A percentile compares a stretch with the other conserved stretches of the same genome.
These are phyloP conservation scores for Phytophthora lateralis DNA, from an alignment of 352 stramenopile genomes.

Conservation along the genomic window DNA sequence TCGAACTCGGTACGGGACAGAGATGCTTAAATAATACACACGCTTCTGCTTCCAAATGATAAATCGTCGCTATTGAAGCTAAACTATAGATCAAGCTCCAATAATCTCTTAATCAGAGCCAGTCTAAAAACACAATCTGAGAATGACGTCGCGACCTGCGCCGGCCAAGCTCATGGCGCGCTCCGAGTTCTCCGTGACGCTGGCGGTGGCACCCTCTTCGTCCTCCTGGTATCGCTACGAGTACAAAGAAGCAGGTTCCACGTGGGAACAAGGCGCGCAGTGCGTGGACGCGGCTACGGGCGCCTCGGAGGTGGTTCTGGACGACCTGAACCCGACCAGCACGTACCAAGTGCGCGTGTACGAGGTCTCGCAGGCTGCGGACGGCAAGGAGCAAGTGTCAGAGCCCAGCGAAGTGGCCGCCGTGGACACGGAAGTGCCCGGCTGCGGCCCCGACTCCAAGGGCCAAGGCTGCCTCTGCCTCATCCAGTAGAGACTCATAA, in stretches of 20 bases:
- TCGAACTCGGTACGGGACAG: too few species aligned
- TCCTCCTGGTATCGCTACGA: slow-evolving; percentile 65
- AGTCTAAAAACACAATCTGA: not conserved
- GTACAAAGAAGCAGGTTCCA: slow-evolving; percentile 66
- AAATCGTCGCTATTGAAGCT: too few species aligned
- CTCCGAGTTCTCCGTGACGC: slow-evolving; percentile 84
- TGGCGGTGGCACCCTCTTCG: slow-evolving; percentile 47
- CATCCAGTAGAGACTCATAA: slow-evolving; percentile 44
- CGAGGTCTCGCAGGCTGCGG: slow-evolving; percentile 43
- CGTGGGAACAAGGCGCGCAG: slow-evolving; percentile 41
- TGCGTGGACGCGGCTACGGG: slow-evolving; percentile 47
- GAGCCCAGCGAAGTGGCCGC: slow-evolving; percentile 72
- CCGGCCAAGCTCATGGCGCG: slow-evolving; percentile 76
- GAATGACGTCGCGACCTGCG: slow-evolving; percentile 37
- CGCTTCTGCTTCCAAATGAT: not conserved
- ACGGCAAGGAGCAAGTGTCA: slow-evolving; percentile 54
- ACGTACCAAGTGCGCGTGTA: slow-evolving; percentile 88
- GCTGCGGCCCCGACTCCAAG: slow-evolving; percentile 68
- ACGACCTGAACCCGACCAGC: slow-evolving; percentile 89
- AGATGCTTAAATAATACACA: slow-evolving; percentile 37
- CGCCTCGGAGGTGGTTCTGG: slow-evolving; percentile 63
- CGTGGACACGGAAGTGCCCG: slow-evolving; percentile 88
- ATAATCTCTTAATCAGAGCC: not conserved
- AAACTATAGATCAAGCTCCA: not conserved
- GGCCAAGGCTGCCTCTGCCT: slow-evolving; percentile 44